These are phyloP conservation scores for Diutina mesorugosa DNA, from an alignment of 1,139 yeast species.

Conservation along the genomic window DNA sequence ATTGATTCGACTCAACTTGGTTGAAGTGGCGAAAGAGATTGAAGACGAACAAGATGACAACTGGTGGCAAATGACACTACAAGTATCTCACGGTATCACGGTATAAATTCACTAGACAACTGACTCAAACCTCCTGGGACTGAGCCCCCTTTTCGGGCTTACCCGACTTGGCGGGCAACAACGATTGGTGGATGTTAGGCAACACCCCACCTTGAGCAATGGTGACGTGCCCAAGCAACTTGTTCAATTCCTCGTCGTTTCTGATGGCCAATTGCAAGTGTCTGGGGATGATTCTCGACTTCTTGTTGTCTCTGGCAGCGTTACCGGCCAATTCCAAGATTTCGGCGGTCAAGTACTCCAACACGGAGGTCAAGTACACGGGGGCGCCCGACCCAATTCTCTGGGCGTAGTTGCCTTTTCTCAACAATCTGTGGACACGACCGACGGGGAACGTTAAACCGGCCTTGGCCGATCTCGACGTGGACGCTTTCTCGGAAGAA, in stretches of 20 bases:
- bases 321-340: constrained; percentile 97
- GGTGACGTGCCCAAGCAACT: constrained; percentile 84
- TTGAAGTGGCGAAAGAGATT: not conserved
- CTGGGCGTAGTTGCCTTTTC: constrained; percentile 98
- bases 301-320: constrained; percentile 97
- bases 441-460: constrained; percentile 99
- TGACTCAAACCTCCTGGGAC: constrained; percentile 65
- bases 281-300: constrained; percentile 97
- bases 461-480: constrained; percentile 96
- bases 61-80: no score
- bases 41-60: not conserved
- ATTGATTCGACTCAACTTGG: no score
- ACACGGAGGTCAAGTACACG: constrained; percentile 90
- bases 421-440: constrained; percentile 93
- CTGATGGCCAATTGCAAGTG: constrained; percentile 97
- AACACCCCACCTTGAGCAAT: constrained; percentile 98
- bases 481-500: constrained; percentile 83
- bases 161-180: constrained; percentile 72
- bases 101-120: not conserved
- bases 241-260: constrained; percentile 95
- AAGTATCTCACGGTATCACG: no score
- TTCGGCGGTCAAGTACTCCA: constrained; percentile 95
- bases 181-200: constrained; percentile 93
- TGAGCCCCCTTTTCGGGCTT: constrained; percentile 58
- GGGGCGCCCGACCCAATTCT: constrained; percentile 99